These are phyloP conservation scores for Neofusicoccum umdonicola DNA, from an alignment of 2,329 filamentous ascomycete genomes.

Conservation along the genomic window DNA sequence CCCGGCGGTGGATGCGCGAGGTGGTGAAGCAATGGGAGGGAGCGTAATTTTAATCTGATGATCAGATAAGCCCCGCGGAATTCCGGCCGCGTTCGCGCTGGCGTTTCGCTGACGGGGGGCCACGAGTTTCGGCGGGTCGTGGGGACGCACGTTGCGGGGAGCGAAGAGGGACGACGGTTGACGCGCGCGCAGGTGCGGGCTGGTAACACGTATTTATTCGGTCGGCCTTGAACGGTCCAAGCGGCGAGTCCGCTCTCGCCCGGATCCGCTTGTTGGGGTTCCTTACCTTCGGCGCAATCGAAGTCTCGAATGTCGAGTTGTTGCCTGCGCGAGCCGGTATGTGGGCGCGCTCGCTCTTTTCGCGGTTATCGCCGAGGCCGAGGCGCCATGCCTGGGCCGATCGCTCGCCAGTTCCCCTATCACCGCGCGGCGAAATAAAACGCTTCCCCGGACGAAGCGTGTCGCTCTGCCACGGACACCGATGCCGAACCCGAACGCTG, in stretches of 20 bases:
- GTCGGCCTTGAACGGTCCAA: too few species aligned
- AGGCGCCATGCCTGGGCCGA: conserved; percentile 2
- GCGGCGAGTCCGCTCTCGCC: too few species aligned
- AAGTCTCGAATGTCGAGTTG: background rate
- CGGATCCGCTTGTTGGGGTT: too few species aligned
- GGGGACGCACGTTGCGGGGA: too few species aligned
- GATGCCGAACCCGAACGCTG: background rate
- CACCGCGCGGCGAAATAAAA: background rate
- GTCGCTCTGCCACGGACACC: background rate
- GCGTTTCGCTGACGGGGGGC: background rate
- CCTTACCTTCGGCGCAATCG: too few species aligned
- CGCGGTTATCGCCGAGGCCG: conserved; percentile 3
- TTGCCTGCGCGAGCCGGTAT: background rate
- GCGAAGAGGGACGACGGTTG: too few species aligned
- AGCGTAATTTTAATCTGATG: conserved; percentile 13
- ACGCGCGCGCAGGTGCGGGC: too few species aligned
- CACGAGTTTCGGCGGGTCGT: too few species aligned
- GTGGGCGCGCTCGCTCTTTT: too few species aligned
- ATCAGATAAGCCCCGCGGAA: conserved; percentile 10
- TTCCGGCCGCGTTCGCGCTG: background rate
- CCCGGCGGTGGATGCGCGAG: conserved; percentile 21
- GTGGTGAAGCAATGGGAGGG: background rate
- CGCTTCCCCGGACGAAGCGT: too few species aligned
- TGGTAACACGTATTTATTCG: too few species aligned
- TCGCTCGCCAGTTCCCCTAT: background rate